These are phyloP conservation scores for Colletotrichum sp. DNA, from an alignment of 2,329 filamentous ascomycete species.

Conservation along the genomic window DNA sequence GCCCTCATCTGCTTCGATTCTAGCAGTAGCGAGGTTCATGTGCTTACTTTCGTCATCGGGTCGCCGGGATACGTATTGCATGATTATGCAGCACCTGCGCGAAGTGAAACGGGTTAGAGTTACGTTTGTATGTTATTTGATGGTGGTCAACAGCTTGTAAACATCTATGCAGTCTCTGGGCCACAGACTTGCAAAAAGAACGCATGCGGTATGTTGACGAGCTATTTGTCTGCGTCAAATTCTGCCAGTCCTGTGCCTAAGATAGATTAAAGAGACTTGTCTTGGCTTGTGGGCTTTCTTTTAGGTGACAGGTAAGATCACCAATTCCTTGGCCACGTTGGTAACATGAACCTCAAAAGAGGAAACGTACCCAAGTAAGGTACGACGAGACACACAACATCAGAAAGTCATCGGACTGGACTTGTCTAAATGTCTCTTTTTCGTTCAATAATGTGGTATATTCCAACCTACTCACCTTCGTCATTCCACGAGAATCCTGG, in stretches of 20 bases:
- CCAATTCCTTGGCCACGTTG: background rate
- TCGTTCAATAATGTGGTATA: background rate
- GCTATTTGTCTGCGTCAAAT: rapidly evolving
- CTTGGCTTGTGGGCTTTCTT: background rate
- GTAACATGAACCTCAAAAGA: background rate
- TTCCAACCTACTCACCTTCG: rapidly evolving
- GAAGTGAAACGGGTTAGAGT: background rate
- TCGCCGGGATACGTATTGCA: rapidly evolving
- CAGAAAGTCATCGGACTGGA: background rate
- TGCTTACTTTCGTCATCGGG: background rate
- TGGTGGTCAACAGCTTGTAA: background rate
- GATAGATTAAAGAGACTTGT: background rate
- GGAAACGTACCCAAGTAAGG: rapidly evolving
- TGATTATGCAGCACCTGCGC: background rate
- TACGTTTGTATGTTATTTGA: background rate
- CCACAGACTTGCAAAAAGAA: background rate
- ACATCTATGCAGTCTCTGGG: background rate
- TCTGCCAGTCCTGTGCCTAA: rapidly evolving
- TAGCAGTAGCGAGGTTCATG: background rate
- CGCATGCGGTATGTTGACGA: background rate
- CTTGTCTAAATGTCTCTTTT: background rate
- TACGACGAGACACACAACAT: background rate
- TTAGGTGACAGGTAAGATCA: background rate
- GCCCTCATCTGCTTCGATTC: background rate
- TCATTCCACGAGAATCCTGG: background rate